A percentile compares a stretch with the other conserved stretches of the same genome.
Evolutionary conservation across 441 rosid species (phyloP).

Genomic region (Brassica balearica): DNA sequence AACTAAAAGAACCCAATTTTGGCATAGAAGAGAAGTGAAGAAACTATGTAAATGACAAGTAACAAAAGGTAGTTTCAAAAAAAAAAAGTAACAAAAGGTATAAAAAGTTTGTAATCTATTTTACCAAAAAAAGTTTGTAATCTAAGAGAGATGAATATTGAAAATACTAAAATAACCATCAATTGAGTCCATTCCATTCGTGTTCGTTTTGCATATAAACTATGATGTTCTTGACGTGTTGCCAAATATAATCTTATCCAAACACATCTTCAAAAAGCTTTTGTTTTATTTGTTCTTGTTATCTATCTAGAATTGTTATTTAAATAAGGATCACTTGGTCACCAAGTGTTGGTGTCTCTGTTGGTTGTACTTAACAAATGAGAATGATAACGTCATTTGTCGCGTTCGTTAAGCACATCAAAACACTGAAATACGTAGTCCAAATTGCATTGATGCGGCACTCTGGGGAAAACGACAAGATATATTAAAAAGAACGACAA

Average conservation of each 20-base stretch:
- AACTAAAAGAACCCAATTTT: background rate
- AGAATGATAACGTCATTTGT: constrained; percentile 39
- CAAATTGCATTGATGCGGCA: constrained; percentile 19
- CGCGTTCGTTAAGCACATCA: constrained; percentile 29
- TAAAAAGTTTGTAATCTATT: background rate
- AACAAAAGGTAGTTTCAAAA: too few species aligned
- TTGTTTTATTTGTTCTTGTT: constrained; percentile 5
- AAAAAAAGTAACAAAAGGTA: background rate
- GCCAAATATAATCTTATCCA: constrained; percentile 44
- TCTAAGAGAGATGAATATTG: constrained; percentile 6
- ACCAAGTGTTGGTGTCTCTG: constrained; percentile 37
- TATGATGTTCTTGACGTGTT: constrained; percentile 43
- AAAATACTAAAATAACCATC: constrained; percentile 3
- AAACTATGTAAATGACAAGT: constrained; percentile 9
- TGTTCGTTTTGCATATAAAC: constrained; percentile 40
- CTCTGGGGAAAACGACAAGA: background rate
- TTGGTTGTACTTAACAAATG: constrained; percentile 24
- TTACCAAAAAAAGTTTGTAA: background rate
- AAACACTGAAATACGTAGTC: constrained; percentile 17
- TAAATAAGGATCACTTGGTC: constrained; percentile 35
- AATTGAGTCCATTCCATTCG: constrained; percentile 14
- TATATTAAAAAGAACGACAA: constrained; percentile 29
- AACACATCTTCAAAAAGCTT: constrained; percentile 12
- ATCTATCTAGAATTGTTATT: background rate
- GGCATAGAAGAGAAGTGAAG: background rate